These are phyloP conservation scores for Ormosia semicastrata DNA, from an alignment of 306 rosid genomes.

Conservation along the genomic window DNA sequence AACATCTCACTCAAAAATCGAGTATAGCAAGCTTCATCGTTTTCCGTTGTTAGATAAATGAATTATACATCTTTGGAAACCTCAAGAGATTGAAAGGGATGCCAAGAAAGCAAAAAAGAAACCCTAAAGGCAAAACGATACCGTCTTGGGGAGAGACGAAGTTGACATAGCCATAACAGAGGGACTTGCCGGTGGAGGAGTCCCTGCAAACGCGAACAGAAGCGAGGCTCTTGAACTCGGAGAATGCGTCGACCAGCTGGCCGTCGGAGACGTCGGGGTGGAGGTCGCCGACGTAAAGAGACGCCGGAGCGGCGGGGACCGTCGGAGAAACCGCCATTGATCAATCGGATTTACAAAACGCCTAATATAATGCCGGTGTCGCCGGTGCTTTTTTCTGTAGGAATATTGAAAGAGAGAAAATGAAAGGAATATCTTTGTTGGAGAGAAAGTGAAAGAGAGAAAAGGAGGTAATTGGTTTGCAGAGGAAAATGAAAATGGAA, in stretches of 20 bases:
- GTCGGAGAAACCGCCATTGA: conserved; percentile 64
- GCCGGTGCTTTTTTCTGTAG: not conserved
- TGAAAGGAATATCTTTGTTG: not conserved
- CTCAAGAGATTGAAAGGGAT: not conserved
- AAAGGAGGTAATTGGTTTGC: no score
- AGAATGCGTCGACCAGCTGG: conserved; percentile 55
- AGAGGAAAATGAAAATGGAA: not conserved
- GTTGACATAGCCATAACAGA: conserved; percentile 86
- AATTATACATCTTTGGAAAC: not conserved
- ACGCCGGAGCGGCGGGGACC: conserved; percentile 38
- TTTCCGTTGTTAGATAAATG: not conserved
- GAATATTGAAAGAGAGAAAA: not conserved
- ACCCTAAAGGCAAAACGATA: not conserved
- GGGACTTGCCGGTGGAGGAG: conserved; percentile 59
- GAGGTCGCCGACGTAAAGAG: conserved; percentile 89
- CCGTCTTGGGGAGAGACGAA: conserved; percentile 66
- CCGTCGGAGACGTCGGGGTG: conserved; percentile 57
- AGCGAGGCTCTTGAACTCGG: conserved; percentile 45
- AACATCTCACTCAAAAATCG: not conserved
- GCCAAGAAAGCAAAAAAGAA: not conserved
- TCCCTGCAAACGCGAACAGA: conserved; percentile 73
- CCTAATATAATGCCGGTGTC: no score
- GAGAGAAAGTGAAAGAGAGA: not conserved
- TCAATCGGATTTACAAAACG: no score
- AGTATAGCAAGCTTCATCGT: not conserved